Evolutionary conservation across 768 basidiomycete genomes (phyloP).

Genomic region (Boletus vinaceobasis): DNA sequence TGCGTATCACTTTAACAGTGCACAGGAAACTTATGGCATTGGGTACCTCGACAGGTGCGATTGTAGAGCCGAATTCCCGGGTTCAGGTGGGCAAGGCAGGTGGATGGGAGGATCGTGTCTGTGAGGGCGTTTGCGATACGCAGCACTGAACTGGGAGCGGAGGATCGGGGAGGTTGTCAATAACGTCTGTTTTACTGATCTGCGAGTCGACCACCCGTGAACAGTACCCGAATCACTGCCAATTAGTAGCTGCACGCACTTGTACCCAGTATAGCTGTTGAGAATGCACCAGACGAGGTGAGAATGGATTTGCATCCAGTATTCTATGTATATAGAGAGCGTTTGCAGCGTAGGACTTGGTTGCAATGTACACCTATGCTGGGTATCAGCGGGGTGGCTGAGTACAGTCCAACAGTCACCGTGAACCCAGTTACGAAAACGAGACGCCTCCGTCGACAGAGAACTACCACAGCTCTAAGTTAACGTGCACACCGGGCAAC

Average conservation of each 20-base stretch:
- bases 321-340: too few species aligned
- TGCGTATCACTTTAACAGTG: slow-evolving; percentile 69
- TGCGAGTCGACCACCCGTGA: too few species aligned
- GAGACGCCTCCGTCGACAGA: slow-evolving; percentile 13
- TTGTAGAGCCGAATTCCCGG: slow-evolving; percentile 75
- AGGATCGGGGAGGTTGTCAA: slow-evolving; percentile 43
- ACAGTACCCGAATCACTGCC: too few species aligned
- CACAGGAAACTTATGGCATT: slow-evolving; percentile 79
- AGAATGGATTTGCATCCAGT: too few species aligned
- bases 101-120: slow-evolving; percentile 56
- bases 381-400: too few species aligned
- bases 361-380: too few species aligned
- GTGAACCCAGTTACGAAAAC: slow-evolving; percentile 6
- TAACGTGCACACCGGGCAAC: background rate
- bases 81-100: slow-evolving; percentile 57
- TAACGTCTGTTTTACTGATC: too few species aligned
- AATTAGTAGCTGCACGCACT: too few species aligned
- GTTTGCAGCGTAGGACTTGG: too few species aligned
- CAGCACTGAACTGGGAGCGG: slow-evolving; percentile 23
- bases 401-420: too few species aligned
- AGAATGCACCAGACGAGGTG: too few species aligned
- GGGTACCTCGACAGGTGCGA: slow-evolving; percentile 71
- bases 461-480: background rate
- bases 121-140: slow-evolving; percentile 58
- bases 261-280: too few species aligned